Base-by-base conservation (phyloP, 2,329 filamentous ascomycete genomes). In the Pseudocercospora musae region DNA sequence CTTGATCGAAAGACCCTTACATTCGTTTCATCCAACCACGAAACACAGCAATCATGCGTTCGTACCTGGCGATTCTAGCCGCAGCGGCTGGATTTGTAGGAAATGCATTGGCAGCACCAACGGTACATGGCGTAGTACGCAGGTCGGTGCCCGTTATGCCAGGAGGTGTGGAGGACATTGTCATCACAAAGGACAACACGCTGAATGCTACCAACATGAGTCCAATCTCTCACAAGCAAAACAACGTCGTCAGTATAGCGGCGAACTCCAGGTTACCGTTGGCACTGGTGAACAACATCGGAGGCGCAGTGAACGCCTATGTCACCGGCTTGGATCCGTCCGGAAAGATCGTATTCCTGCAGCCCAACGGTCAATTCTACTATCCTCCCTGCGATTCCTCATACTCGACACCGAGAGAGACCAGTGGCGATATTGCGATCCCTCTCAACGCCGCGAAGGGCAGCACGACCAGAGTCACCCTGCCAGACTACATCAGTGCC, bases 241-340 rank as follows among this genome's bases (percentile, higher is more conserved):
- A 52, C 20, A 65, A 65, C 37, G 27, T 33, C 1, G 31, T 61
- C 10, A 57, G 61, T 37, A 58, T 49, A 18, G 52, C 27, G 9
- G 58, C 49, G 33, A 65, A 59, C 42, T 40, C 42, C 20, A 44
- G 46, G 44, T 62, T 70, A 7, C 70, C 69, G 18, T 62, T 74
- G 15, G 61, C 66, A 1, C 68, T 83, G 6, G 73, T 80, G 64
- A 83, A 83, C 70, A 82, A 81, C 64, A 75, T 80, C 46, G 65
- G 66, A 11, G 76, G 74, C 3, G 64, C 69, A 0, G 67, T 82
- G 62, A 80, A 78, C 55, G 78, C 78, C 0, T 84, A 83, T 64
- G 72, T 84, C 37, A 77, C 78, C 15, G 81, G 80, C 3, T 68
- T 80, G 2, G 80, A 83, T 67, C 68, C 70, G 2, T 66, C 74